phyloP scores from a whole-genome alignment of 2,329 filamentous ascomycete genomes.

The Penicillium palitans region DNA sequence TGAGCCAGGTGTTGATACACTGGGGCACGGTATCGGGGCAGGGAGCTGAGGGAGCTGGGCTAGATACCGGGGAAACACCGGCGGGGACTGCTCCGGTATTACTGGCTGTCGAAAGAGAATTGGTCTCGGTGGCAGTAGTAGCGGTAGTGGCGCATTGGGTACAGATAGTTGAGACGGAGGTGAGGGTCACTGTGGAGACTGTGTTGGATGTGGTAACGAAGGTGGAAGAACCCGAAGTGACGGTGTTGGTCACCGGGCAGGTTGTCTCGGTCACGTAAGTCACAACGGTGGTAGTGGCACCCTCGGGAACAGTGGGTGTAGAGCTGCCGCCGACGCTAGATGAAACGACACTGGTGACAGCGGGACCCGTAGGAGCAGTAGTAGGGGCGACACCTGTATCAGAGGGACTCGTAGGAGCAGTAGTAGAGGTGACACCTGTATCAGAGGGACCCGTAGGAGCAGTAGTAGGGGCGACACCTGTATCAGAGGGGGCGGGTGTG shows the following conservation, averaged over 20 bases:
- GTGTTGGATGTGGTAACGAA: conserved; percentile 18
- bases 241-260: conserved; percentile 19
- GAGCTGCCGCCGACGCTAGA: conserved; percentile 16
- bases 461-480: no score
- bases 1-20: conserved; percentile 91
- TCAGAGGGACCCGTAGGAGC: no score
- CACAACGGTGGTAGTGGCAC: conserved; percentile 14
- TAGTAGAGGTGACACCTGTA: no score
- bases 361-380: conserved; percentile 34
- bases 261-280: conserved; percentile 20
- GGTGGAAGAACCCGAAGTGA: conserved; percentile 18
- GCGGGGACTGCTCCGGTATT: conserved; percentile 6
- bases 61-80: conserved; percentile 24
- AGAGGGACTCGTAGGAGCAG: no score
- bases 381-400: no score
- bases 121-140: conserved; percentile 19
- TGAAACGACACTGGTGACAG: background rate
- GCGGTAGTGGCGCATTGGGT: conserved; percentile 21
- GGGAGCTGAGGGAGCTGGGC: conserved; percentile 32
- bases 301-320: conserved; percentile 12
- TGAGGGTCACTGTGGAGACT: conserved; percentile 21
- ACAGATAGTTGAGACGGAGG: conserved; percentile 26
- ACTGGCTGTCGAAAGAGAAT: background rate
- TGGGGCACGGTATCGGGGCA: conserved; percentile 74
- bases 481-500: conserved; percentile 24